Percentiles rank a stretch among this genome's conserved stretches.
phyloP scores from a whole-genome alignment of 371 early-diverging fungal genomes.

The Phascolomyces articulosus region DNA sequence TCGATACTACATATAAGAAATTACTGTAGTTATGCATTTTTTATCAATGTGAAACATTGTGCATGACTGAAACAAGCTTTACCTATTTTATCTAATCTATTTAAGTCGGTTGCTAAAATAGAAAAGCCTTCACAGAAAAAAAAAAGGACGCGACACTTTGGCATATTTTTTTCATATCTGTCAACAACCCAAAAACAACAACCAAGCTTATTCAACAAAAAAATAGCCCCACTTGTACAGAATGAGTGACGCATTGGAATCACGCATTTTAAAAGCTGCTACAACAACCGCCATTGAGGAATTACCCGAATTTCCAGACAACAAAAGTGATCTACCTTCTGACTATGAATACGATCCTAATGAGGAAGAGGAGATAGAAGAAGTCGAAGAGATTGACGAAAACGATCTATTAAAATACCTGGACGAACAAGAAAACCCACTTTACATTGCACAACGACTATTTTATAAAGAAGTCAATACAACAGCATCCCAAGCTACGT shows the following conservation, averaged over 20 bases:
- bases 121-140: too few species aligned
- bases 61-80: too few species aligned
- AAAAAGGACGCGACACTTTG: too few species aligned
- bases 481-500: conserved; percentile 28
- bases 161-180: too few species aligned
- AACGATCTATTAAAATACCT: conserved; percentile 54
- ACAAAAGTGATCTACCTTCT: conserved; percentile 62
- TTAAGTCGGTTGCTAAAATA: too few species aligned
- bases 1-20: too few species aligned
- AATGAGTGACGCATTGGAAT: conserved; percentile 26
- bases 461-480: conserved; percentile 55
- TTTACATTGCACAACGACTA: conserved; percentile 49
- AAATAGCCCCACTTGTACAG: too few species aligned
- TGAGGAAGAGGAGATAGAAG: conserved; percentile 44
- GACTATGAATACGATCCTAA: conserved; percentile 62
- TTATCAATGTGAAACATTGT: too few species aligned
- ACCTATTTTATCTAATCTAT: too few species aligned
- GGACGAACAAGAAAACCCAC: conserved; percentile 51
- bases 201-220: too few species aligned
- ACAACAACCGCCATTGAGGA: conserved; percentile 19
- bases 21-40: too few species aligned
- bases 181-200: neutral
- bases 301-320: conserved; percentile 61
- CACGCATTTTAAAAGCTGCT: conserved; percentile 37
- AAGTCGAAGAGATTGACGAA: conserved; percentile 59